Evolutionary conservation across 176 grass and related monocot species (phyloP), one percentile per base, ranked within the genome.

Genomic region (Carex pumila): DNA sequence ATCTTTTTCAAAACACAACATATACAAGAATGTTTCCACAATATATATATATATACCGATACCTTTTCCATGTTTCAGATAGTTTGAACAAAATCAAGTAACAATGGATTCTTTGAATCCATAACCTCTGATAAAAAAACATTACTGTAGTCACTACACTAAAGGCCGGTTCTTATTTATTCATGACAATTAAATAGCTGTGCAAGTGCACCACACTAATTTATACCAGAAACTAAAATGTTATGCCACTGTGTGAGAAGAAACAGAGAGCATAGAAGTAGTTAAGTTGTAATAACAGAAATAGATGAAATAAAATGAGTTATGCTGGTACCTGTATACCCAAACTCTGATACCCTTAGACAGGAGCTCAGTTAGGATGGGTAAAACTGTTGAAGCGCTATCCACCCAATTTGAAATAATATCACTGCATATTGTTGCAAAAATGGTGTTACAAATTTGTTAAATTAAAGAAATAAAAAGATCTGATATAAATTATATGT

Each of bases 311-410:
- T 29, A 30, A 76, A 54, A 31, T 34, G 6, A 57, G 6, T 57
- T 71, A 10, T 22, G 58, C 5, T 7, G 18, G 6, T 86, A 97
- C 94, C 92, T 97, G 88, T 97, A 97, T 14, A 94, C 90, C 90
- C 85, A 92, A 53, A 97, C 90, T 69, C 85, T 79, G 43, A 90
- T 72, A 69, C 67, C 61, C 63, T 74, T 92, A 6, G 88, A 88
- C 64, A 92, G 12, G 31, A 94, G 83, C 70, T 97, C 83, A 61
- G 41, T 82, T 67, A 97, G 83, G 7, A 89, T 90, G 9, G 94
- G 92, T 70, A 97, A 47, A 15, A 97, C 81, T 0, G 92, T 97
- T 0, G 80, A 34, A 72, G 88, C 67, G 11, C 80, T 86, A 57
- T 97, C 90, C 9, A 32, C 61, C 94, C 92, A 97, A 52, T 3